These are phyloP conservation scores for Suillus alpinus DNA, from an alignment of 768 basidiomycete genomes.

Conservation along the genomic window DNA sequence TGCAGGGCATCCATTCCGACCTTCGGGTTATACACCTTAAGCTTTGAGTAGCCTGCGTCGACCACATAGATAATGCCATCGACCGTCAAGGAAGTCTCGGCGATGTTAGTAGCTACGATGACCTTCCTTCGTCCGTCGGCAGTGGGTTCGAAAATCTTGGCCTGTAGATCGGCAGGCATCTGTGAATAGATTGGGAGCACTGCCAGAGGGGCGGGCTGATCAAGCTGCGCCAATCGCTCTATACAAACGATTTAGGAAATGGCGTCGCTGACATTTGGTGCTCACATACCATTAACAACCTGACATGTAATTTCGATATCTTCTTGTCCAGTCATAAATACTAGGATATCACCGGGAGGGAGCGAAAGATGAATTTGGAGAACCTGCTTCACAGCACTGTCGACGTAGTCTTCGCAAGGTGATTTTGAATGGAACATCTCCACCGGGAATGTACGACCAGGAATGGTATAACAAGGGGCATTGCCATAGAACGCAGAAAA, in stretches of 20 bases:
- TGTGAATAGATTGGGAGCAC: constrained; percentile 99
- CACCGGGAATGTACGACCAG: constrained; percentile 94
- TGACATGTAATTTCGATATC: constrained; percentile 98
- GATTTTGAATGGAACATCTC: constrained; percentile 96
- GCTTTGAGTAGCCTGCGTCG: constrained; percentile 93
- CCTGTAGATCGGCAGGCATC: constrained; percentile 98
- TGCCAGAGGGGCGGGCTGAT: constrained; percentile 82
- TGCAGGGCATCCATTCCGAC: constrained; percentile 99
- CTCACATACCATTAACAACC: constrained; percentile 74
- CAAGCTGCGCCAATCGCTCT: constrained; percentile 92
- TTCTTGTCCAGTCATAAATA: constrained; percentile 99
- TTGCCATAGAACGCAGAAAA: constrained; percentile 96
- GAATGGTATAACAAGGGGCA: constrained; percentile 93
- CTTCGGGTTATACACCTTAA: constrained; percentile 98
- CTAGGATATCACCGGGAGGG: constrained; percentile 91
- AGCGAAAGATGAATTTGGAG: constrained; percentile 93
- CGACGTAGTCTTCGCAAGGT: constrained; percentile 98
- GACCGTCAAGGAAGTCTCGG: constrained; percentile 96
- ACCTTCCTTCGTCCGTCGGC: constrained; percentile 93
- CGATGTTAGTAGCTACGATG: constrained; percentile 98
- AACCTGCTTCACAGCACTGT: constrained; percentile 96
- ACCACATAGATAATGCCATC: constrained; percentile 98
- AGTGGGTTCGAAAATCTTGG: constrained; percentile 95
- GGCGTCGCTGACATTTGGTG: not conserved
- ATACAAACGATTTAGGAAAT: constrained; percentile 5